Evolutionary conservation across 441 rosid species (phyloP).

Genomic region (Euphorbia schlechtendalii): DNA sequence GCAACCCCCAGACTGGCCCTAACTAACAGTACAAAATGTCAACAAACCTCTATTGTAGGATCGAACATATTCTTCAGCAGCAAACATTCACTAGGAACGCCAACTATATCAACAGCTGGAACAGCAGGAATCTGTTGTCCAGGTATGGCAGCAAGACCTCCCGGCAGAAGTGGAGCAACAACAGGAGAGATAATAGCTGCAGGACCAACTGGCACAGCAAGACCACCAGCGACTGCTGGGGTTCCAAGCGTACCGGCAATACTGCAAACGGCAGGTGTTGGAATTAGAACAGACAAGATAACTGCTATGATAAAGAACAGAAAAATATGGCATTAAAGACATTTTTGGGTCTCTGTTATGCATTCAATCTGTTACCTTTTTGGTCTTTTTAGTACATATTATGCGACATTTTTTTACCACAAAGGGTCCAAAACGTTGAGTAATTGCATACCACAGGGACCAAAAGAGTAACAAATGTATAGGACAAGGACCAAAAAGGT

Average conservation of each 20-base stretch:
- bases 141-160: conserved; percentile 40
- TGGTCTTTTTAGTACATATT: too few relatives aligned
- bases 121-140: conserved; percentile 48
- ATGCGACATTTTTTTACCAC: too few relatives aligned
- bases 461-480: too few relatives aligned
- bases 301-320: background rate
- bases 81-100: conserved; percentile 79
- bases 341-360: too few relatives aligned
- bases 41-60: conserved; percentile 66
- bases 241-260: conserved; percentile 31
- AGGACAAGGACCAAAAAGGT: too few relatives aligned
- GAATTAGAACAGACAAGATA: conserved; percentile 13
- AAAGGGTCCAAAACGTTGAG: too few relatives aligned
- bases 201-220: conserved; percentile 37
- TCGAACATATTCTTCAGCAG: conserved; percentile 96
- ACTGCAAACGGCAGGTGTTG: conserved; percentile 25
- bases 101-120: conserved; percentile 52
- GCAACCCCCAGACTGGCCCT: too few relatives aligned
- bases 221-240: conserved; percentile 35
- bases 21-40: too few relatives aligned
- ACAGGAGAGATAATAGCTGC: conserved; percentile 39
- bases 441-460: too few relatives aligned
- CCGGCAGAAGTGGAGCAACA: conserved; percentile 45
- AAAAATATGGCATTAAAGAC: too few relatives aligned
- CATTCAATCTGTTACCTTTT: too few relatives aligned